Base-by-base conservation (phyloP, 768 basidiomycete genomes). In the Tephrocybe sp. region DNA sequence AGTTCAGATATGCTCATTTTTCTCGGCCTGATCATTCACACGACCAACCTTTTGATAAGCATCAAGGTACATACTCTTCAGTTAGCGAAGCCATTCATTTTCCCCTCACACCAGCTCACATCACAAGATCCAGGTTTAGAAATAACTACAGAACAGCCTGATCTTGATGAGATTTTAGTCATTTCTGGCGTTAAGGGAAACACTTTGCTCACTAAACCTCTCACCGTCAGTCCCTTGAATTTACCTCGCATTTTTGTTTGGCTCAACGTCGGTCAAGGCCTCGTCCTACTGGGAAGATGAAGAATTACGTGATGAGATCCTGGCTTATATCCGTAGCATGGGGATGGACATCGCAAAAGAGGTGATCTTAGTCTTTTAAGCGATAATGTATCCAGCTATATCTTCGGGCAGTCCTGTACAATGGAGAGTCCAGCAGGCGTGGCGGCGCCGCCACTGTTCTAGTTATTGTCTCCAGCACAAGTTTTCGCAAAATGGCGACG, bases 1-100 rank as follows among this genome's bases (percentile, higher is more conserved):
- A 72, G 57, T 69, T 84, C 62, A 77, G 83, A 64, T 90, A 90
- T 64, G 84, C 81, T 20, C 79, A 75, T 59, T 95, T 87, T 65
- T 82, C 84, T 15, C 67, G 78, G 36, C 84, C 82, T n/a, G 74
- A 78, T 28, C 78, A 78, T 53, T 88, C 83, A 1, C 67, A 73
- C 25, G 65, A 62, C 41, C 65, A 65, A 26, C 50, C 68, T 25
- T 63, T 68, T 17, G 62, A 59, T 53, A 49, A 60, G n/a, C 28
- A 54, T 43, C 25, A 41, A 28, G 55, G 62, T 59, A 42, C n/a
- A n/a, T n/a, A n/a, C n/a, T n/a, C n/a, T n/a, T n/a, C n/a, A n/a
- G n/a, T n/a, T n/a, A n/a, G n/a, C n/a, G n/a, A n/a, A n/a, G n/a
- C n/a, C n/a, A n/a, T n/a, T n/a, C n/a, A n/a, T n/a, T n/a, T n/a